Percentiles rank a stretch among this genome's conserved stretches.
phyloP scores from a whole-genome alignment of 1,284 basidiomycete genomes.

The Tilletiaria anomala region DNA sequence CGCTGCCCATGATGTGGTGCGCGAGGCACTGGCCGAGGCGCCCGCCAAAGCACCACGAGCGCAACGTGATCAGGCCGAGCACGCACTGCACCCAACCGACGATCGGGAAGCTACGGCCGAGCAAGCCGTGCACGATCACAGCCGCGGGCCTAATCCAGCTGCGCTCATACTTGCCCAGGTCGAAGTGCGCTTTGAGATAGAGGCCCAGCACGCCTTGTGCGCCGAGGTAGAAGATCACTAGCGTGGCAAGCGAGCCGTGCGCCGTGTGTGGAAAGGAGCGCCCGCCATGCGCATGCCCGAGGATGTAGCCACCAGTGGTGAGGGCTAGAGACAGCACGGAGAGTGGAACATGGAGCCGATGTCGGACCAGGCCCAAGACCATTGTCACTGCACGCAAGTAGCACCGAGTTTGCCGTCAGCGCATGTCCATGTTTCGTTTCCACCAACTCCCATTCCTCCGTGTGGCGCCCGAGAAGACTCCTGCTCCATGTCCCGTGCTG shows the following conservation, averaged over 20 bases:
- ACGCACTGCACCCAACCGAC: slow-evolving; percentile 50
- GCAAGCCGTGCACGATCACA: slow-evolving; percentile 58
- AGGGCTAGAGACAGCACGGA: slow-evolving; percentile 17
- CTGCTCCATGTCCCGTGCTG: neutral
- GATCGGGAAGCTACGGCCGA: slow-evolving; percentile 74
- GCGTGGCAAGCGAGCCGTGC: slow-evolving; percentile 28
- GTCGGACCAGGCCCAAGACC: slow-evolving; percentile 34
- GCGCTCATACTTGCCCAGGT: neutral
- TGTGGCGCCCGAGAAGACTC: too few relatives aligned
- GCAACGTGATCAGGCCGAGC: slow-evolving; percentile 27
- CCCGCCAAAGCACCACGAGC: slow-evolving; percentile 55
- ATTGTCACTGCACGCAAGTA: slow-evolving; percentile 14
- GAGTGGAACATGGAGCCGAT: slow-evolving; percentile 33
- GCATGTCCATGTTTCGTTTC: too few relatives aligned
- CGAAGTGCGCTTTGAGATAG: slow-evolving; percentile 71
- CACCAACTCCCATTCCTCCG: too few relatives aligned
- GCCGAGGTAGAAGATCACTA: slow-evolving; percentile 24
- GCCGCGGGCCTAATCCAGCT: slow-evolving; percentile 58
- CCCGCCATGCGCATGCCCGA: slow-evolving; percentile 29
- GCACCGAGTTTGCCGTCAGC: neutral
- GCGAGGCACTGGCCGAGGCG: slow-evolving; percentile 46
- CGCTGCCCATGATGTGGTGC: slow-evolving; percentile 50
- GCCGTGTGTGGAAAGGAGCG: slow-evolving; percentile 31
- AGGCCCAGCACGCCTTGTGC: slow-evolving; percentile 60
- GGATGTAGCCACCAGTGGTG: slow-evolving; percentile 27